Evolutionary conservation across 768 basidiomycete species (phyloP).

Genomic region (Boletus fagicola): DNA sequence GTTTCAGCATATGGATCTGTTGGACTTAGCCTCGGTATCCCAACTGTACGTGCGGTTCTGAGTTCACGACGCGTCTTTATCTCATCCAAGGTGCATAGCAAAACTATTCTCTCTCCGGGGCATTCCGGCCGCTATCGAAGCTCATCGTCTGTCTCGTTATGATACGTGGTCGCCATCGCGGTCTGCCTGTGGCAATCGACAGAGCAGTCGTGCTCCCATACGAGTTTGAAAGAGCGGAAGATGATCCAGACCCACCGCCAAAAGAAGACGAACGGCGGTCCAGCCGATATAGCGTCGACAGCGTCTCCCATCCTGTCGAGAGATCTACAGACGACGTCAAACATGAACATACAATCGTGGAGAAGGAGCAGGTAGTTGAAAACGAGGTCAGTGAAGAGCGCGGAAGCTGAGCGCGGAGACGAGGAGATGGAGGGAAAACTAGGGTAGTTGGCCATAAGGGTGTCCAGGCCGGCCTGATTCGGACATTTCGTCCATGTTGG

Average conservation of each 20-base stretch:
- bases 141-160: constrained; percentile 85
- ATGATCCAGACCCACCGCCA: constrained; percentile 6
- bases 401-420: not conserved
- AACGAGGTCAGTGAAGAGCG: not conserved
- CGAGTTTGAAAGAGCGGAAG: constrained; percentile 46
- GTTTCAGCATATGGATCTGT: constrained; percentile 88
- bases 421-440: not conserved
- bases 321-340: not conserved
- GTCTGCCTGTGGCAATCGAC: constrained; percentile 84
- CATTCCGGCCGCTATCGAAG: constrained; percentile 79
- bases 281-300: constrained; percentile 1
- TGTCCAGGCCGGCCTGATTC: not conserved
- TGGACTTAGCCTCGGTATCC: constrained; percentile 86
- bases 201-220: constrained; percentile 79
- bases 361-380: not conserved
- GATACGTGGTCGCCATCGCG: constrained; percentile 91
- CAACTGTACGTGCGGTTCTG: constrained; percentile 50
- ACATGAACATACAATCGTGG: not conserved
- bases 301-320: not conserved
- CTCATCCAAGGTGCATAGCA: constrained; percentile 43
- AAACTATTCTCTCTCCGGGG: constrained; percentile 79
- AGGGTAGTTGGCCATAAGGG: not conserved
- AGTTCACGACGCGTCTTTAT: not conserved
- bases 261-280: constrained; percentile 13
- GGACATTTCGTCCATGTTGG: not conserved